phyloP scores from a whole-genome alignment of 306 rosid species.

The Fragaria ananassa region DNA sequence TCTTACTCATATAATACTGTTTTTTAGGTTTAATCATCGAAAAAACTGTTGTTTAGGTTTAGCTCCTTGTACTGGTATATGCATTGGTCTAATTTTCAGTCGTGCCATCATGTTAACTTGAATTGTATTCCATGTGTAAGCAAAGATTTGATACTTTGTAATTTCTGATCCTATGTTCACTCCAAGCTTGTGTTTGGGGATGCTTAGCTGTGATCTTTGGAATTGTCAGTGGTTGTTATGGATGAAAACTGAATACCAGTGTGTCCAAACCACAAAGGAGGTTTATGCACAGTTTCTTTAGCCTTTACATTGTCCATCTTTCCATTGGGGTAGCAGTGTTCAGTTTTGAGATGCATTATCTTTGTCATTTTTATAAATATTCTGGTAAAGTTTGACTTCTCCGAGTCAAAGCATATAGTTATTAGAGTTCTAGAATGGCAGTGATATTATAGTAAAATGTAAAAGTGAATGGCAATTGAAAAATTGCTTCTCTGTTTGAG shows the following conservation, averaged over 20 bases:
- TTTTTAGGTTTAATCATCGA: not conserved
- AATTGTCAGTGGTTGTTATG: not conserved
- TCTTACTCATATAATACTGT: not conserved
- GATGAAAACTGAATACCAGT: not conserved
- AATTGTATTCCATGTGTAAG: not conserved
- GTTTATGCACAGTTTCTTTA: not conserved
- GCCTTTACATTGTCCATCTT: not conserved
- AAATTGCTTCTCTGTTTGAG: not conserved
- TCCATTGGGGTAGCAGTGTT: not conserved
- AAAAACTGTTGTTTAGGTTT: not conserved
- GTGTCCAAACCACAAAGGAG: not conserved
- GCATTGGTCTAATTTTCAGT: not conserved
- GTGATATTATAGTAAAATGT: not conserved
- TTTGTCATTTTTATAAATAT: not conserved
- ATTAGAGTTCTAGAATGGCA: not conserved
- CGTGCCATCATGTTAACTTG: not conserved
- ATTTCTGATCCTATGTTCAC: not conserved
- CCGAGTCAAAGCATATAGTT: not conserved
- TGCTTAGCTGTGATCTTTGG: not conserved
- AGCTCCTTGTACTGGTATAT: not conserved
- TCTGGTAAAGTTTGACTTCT: not conserved
- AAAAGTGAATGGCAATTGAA: not conserved
- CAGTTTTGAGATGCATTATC: not conserved
- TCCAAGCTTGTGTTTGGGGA: not conserved
- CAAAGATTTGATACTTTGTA: not conserved